Conservation (phyloP, 345 rosid species). For the Acer campestre region DNA sequence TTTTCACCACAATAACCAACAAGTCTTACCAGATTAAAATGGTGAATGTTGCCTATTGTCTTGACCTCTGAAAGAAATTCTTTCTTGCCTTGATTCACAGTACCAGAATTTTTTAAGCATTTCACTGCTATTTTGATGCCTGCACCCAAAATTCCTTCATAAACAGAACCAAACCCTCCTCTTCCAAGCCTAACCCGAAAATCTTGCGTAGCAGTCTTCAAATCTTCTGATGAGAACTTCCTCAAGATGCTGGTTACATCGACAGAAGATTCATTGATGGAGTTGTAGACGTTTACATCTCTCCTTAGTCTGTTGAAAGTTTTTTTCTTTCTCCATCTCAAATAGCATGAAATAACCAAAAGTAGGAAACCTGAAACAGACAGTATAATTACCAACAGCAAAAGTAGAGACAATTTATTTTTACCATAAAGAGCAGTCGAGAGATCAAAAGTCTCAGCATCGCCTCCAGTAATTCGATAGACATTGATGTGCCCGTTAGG, state of each 20-base stretch:
- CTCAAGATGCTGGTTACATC: not conserved
- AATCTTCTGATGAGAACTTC: slow-evolving; percentile 17
- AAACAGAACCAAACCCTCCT: slow-evolving; percentile 29
- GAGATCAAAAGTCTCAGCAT: slow-evolving; percentile 16
- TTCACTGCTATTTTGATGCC: slow-evolving; percentile 25
- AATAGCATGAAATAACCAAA: not conserved
- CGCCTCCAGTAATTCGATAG: not conserved
- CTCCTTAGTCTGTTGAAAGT: not conserved
- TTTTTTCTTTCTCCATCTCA: not conserved
- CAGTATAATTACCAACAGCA: not conserved
- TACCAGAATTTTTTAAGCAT: not conserved
- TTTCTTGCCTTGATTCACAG: slow-evolving; percentile 11
- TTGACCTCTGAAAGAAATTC: slow-evolving; percentile 27
- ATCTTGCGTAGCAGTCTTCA: slow-evolving; percentile 14
- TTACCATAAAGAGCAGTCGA: slow-evolving; percentile 18
- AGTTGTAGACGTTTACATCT: not conserved
- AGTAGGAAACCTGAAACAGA: not conserved
- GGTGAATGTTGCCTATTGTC: slow-evolving; percentile 27
- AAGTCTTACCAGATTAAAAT: slow-evolving; percentile 22
- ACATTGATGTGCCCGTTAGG: not conserved
- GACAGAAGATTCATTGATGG: not conserved
- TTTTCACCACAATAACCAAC: slow-evolving; percentile 25
- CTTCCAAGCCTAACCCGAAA: slow-evolving; percentile 7
- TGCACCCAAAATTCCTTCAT: slow-evolving; percentile 17
- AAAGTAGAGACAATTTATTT: not conserved